phyloP scores from a whole-genome alignment of 2,329 filamentous ascomycete genomes.

The Pleurostoma richardsiae region DNA sequence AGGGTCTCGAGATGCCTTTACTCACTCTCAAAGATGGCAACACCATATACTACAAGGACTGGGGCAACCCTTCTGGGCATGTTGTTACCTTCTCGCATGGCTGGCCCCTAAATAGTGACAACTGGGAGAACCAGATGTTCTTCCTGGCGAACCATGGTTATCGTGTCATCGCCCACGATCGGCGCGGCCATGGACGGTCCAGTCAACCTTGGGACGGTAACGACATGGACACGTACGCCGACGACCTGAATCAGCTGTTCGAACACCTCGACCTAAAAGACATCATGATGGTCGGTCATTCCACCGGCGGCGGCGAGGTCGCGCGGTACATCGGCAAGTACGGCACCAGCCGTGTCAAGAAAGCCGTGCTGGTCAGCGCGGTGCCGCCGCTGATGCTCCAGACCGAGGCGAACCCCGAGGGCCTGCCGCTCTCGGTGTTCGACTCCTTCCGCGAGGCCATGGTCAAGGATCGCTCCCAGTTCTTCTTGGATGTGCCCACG shows the following conservation, averaged over 20 bases:
- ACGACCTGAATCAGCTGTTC: constrained; percentile 29
- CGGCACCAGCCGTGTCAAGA: constrained; percentile 28
- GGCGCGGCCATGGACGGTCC: too few relatives aligned
- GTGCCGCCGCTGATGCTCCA: constrained; percentile 28
- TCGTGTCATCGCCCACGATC: too few relatives aligned
- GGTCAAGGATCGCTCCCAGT: constrained; percentile 48
- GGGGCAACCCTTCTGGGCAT: too few relatives aligned
- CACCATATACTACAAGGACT: too few relatives aligned
- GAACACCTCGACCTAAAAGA: constrained; percentile 25
- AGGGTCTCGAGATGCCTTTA: too few relatives aligned
- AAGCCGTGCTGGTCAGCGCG: constrained; percentile 30
- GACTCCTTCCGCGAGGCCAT: constrained; percentile 29
- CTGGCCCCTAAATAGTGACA: too few relatives aligned
- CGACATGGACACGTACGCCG: constrained; percentile 25
- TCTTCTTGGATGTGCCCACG: constrained; percentile 63
- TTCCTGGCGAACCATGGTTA: too few relatives aligned
- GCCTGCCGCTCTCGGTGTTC: constrained; percentile 27
- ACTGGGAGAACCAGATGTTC: too few relatives aligned
- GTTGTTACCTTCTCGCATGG: too few relatives aligned
- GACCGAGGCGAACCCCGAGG: constrained; percentile 24
- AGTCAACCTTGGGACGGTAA: too few relatives aligned
- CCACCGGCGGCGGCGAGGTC: constrained; percentile 35
- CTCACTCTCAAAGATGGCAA: too few relatives aligned
- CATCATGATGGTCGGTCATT: constrained; percentile 29
- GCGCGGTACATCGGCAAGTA: constrained; percentile 25